A percentile compares a stretch with the other conserved stretches of the same genome.
Conservation (phyloP, 2,329 filamentous ascomycete genomes). For the Sclerotinia nivalis region DNA sequence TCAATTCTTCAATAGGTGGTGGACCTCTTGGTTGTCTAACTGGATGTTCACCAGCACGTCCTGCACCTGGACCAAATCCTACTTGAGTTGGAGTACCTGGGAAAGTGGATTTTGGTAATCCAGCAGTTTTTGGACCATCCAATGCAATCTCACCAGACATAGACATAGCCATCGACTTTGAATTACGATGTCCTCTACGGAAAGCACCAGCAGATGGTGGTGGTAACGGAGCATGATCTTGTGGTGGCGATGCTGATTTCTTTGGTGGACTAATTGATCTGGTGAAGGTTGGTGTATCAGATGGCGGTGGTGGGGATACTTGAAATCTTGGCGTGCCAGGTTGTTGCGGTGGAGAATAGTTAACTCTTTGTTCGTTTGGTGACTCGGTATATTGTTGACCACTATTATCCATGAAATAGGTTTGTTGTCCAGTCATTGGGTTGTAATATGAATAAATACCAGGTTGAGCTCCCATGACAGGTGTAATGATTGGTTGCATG, state of each 20-base stretch:
- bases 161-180: conserved; percentile 60
- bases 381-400: conserved; percentile 48
- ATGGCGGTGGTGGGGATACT: conserved; percentile 75
- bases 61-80: conserved; percentile 87
- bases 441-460: conserved; percentile 84
- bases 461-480: conserved; percentile 62
- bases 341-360: conserved; percentile 53
- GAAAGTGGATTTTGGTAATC: conserved; percentile 74
- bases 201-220: conserved; percentile 89
- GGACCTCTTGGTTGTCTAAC: conserved; percentile 90
- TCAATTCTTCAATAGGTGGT: conserved; percentile 86
- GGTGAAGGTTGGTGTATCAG: conserved; percentile 49
- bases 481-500: conserved; percentile 49
- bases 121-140: conserved; percentile 57
- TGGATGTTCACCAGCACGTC: conserved; percentile 90
- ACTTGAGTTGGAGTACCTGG: conserved; percentile 78
- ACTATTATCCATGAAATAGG: conserved; percentile 61
- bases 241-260: conserved; percentile 67
- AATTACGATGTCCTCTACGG: conserved; percentile 92
- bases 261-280: conserved; percentile 69
- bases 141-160: conserved; percentile 32
- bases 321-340: conserved; percentile 70
- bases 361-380: conserved; percentile 40
- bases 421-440: conserved; percentile 79
- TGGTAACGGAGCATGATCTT: conserved; percentile 72